Evolutionary conservation across 257 asterid species (phyloP), one percentile per base, ranked within the genome.

Genomic region (Capsicum chinense): DNA sequence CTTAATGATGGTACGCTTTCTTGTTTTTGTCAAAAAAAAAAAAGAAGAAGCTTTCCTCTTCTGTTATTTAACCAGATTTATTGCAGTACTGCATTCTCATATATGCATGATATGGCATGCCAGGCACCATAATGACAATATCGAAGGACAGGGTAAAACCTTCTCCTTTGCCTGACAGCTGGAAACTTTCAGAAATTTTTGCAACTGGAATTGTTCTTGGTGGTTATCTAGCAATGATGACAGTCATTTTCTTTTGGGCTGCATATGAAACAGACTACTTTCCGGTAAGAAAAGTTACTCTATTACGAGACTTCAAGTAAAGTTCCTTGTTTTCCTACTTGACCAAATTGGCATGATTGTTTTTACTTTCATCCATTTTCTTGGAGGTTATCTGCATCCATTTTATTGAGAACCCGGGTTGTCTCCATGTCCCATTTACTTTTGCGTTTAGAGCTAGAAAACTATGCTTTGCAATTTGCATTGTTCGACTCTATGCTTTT

Each of bases 1-100:
- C 94, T 95, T 83, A 95, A 94, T 87, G 97, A 95, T 86, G 99
- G 99, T 92, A 83, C 70, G 88, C 83, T 83, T 80, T 64, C 47
- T 39, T 26, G 33, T 59, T 59, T 17, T 59, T 59, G 33, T 59
- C 33, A 3, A 59, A 59, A 59, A 59, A 59, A 59, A 17, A 6
- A 17, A 2, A 26, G 33, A 26, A 26, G 26, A 33, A 1, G 11
- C 66, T 59, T 59, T n/a, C 21, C 26, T 59, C 5, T 59, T 17
- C 66, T 59, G 4, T 17, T 59, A 21, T 59, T 59, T 16, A 16
- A 17, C 57, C 7, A 17, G 33, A 59, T 59, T 6, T 6, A 59
- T 59, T 59, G 11, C 11, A 59, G 33, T 59, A 33, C 33, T 17
- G 66, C 66, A 7, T 59, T 59, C 33, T 59, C 7, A 59, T 59